phyloP scores from a whole-genome alignment of 148 eudicot genomes.

The Selenicereus undatus region DNA sequence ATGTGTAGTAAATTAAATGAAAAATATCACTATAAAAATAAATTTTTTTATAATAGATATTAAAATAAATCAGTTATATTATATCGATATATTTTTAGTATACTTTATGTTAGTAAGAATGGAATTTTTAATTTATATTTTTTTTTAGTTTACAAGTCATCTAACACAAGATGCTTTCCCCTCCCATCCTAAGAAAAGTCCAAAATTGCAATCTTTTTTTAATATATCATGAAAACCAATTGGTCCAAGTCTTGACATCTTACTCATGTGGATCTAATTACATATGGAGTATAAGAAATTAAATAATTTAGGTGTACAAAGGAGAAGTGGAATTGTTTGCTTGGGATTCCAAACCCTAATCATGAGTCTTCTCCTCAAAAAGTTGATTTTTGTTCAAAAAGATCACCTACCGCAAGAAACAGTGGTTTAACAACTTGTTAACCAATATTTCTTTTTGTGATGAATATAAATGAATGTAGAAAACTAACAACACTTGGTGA shows the following conservation, averaged over 20 bases:
- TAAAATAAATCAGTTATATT: too few species aligned
- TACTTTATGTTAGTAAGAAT: too few species aligned
- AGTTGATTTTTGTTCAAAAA: not conserved
- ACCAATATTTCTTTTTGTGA: not conserved
- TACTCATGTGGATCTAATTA: not conserved
- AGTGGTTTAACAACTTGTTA: not conserved
- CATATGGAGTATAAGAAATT: not conserved
- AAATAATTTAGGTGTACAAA: not conserved
- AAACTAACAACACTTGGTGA: too few species aligned
- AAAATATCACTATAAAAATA: too few species aligned
- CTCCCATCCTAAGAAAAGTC: not conserved
- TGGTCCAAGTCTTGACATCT: not conserved
- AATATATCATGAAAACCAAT: not conserved
- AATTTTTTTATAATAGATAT: too few species aligned
- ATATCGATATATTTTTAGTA: too few species aligned
- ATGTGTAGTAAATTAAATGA: too few species aligned
- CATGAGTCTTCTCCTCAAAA: not conserved
- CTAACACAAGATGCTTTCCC: not conserved
- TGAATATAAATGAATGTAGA: not conserved
- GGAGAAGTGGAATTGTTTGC: not conserved
- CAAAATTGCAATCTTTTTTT: not conserved
- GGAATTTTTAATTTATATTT: not conserved
- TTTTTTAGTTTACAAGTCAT: not conserved
- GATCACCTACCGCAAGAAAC: not conserved
- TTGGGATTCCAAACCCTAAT: slow-evolving; percentile 7